A percentile compares a stretch with the other conserved stretches of the same genome.
Conservation (phyloP, 2,329 filamentous ascomycete genomes). For the Stenocarpella maydis region DNA sequence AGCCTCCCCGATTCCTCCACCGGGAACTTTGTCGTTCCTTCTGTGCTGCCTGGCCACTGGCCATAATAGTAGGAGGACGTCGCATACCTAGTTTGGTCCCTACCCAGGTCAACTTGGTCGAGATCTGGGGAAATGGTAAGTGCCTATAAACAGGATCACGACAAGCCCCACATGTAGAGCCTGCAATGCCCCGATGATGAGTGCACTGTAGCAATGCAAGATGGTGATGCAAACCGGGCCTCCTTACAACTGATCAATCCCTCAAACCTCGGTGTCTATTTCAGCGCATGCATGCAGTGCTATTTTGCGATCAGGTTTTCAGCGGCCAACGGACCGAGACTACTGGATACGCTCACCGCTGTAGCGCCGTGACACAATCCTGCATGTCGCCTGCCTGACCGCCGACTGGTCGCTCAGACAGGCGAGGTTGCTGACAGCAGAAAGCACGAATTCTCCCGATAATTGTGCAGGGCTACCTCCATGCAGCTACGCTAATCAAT, state of each 20-base stretch:
- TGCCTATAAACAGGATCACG: not conserved
- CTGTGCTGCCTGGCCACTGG: no score
- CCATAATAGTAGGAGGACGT: not conserved
- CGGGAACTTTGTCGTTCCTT: no score
- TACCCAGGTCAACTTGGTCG: no score
- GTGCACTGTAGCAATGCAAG: not conserved
- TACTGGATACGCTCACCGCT: conserved; percentile 5
- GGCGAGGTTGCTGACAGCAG: conserved; percentile 16
- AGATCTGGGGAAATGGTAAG: not conserved
- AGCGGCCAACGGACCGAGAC: not conserved
- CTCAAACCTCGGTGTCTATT: not conserved
- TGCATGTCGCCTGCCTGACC: not conserved
- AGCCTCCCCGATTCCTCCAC: no score
- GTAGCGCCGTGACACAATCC: not conserved
- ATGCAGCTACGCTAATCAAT: not conserved
- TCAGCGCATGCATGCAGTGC: conserved; percentile 17
- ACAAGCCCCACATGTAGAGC: not conserved
- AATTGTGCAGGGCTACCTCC: conserved; percentile 13
- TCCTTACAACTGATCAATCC: not conserved
- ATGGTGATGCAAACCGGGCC: not conserved
- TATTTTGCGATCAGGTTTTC: conserved; percentile 14
- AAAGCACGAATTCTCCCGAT: not conserved
- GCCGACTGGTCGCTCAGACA: conserved; percentile 9
- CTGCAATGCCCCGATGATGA: not conserved
- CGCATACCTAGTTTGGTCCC: not conserved